Base-by-base conservation (phyloP, 2,329 filamentous ascomycete genomes). In the Fusarium floridanum region DNA sequence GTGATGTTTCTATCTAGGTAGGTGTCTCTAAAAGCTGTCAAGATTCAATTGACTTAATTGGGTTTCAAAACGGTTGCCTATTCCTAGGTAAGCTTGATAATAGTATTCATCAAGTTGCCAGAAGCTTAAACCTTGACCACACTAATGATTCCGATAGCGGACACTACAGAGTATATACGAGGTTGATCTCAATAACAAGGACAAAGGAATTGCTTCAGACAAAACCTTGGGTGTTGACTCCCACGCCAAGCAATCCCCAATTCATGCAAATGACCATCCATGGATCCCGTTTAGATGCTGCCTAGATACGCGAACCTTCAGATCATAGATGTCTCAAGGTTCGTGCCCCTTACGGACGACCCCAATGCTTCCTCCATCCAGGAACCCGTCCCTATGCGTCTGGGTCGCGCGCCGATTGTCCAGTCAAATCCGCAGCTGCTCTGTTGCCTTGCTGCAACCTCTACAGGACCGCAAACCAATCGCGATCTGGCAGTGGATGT, bases 301-400 rank as follows among this genome's bases (percentile, higher is more conserved):
- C 61, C 48, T 64, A 64, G 61, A 64, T 64, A 64, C 61, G 48
- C 61, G 61, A 64, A 24, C 61, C 48, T 32, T 53, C 2, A 53
- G 27, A 55, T 53, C 14, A 39, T 17, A 53, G 43, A 55, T 55
- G 45, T 34, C 34, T 53, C 17, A 3, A 45, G 24, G 39, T 17
- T 45, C 48, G 10, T 53, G 48, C 27, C 32, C 27, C 20, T 24
- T 20, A 24, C 41, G 41, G 20, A 34, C 32, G 32, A 34, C 32
- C 43, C 27, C 48, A 20, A 55, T 7, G 48, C 24, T 29, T 17
- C 48, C 48, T 17, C 48, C 48, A 55, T 55, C 10, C 48, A 55
- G 48, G 48, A 55, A 55, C 48, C 27, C 27, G 2, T 32, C 16
- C 17, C 16, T 29, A n/a, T 55, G 48, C 48, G 17, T 32, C 48